Base-by-base conservation (phyloP, 1,284 basidiomycete genomes). In the Chiua sp. region DNA sequence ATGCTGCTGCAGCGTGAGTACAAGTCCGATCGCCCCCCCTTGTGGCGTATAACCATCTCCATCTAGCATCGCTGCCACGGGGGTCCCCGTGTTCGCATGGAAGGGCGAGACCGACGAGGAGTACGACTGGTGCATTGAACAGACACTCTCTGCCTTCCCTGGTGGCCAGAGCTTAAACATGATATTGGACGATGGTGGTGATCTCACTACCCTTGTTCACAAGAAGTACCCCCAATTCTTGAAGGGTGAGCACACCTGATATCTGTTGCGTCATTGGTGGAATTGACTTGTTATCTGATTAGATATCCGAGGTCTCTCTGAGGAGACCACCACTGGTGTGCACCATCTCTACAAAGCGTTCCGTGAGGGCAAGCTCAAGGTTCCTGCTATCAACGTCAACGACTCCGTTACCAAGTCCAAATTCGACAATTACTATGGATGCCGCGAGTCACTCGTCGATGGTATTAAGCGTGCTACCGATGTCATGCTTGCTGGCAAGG, bases 31-130 rank as follows among this genome's bases (percentile, higher is more conserved):
- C 23, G 33, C 46, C 47, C 39, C 53, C 51, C 49, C 51, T 7
- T 20, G 42, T 50, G 16, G 33, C 22, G 48, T 51, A 30, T 65
- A 51, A 68, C 51, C 12, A 22, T 20, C 8, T 33, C 8, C 58
- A 22, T 60, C 53, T 67, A 91, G 91, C 69, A 98, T 99, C 69
- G 97, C 97, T 65, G 97, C 96, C 30, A 98, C 98, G 63, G 97
- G 97, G 70, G 93, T 99, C 59, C 97, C 97, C 68, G 97, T 99
- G 74, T 99, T 90, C 76, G 98, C 97, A 64, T 99, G 97, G 97
- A 99, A 99, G 85, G 98, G 98, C 63, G 97, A 99, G 85, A 98
- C 96, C 60, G 98, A 99, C 78, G 97, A 98, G 80, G 97, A 99
- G 79, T 99, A 98, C 83, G 78, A 82, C 68, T 99, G 98, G 97